Percentiles rank a stretch among this genome's conserved stretches.
Evolutionary conservation across 371 early-diverging fungal genomes (phyloP).

Genomic region (Mortierella sp.): DNA sequence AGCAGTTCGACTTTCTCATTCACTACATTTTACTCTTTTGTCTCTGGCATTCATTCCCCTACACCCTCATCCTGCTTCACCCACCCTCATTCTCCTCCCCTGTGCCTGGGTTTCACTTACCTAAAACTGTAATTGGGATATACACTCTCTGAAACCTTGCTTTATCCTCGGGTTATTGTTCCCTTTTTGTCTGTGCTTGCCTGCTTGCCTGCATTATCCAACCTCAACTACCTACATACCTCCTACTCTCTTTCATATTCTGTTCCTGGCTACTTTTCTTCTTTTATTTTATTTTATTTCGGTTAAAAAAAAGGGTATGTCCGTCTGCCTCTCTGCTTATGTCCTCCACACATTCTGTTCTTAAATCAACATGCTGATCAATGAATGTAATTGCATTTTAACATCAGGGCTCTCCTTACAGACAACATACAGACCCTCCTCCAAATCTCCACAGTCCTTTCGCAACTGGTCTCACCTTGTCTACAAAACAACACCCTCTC

Average conservation of each 20-base stretch:
- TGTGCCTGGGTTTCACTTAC: no score
- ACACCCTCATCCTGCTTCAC: no score
- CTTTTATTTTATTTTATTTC: not conserved
- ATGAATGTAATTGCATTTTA: not conserved
- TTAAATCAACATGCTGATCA: not conserved
- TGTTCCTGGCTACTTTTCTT: not conserved
- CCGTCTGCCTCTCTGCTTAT: not conserved
- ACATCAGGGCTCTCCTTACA: slow-evolving; percentile 10
- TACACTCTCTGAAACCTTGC: no score
- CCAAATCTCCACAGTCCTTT: not conserved
- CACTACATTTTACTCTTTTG: no score
- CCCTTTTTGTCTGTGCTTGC: no score
- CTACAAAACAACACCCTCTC: not conserved
- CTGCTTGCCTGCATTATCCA: no score
- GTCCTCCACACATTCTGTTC: no score
- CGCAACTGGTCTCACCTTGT: not conserved
- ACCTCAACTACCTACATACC: no score
- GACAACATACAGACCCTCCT: not conserved
- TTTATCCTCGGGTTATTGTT: no score
- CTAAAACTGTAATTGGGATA: no score
- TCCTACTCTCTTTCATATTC: not conserved
- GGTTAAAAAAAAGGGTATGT: not conserved
- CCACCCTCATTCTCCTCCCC: no score
- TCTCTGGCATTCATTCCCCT: no score
- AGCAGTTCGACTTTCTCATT: not conserved